Evolutionary conservation across 805 yeast genomes (phyloP), one percentile per base, ranked within the genome.

Genomic region (Jamesozyma rosinii): DNA sequence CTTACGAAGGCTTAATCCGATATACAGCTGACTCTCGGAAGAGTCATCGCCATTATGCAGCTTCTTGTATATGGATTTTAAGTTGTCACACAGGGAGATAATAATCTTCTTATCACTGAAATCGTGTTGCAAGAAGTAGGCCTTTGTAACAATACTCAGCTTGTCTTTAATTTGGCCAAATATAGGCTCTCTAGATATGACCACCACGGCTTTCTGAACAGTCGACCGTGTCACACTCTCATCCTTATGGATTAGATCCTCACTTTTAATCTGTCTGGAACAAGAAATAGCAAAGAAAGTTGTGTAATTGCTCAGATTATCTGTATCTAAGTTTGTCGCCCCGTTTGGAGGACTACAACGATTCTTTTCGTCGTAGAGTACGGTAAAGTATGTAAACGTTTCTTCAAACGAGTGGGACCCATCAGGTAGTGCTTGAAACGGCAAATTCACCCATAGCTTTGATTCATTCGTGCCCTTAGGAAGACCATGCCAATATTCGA

Each of bases 281-380:
- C 98, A 92, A 0, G 95, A 81, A 48, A 95, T 85, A 1, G 95
- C 98, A 70, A 92, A 92, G n/a, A 88, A 63, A 0, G 98, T 92
- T 1, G 77, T 73, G 26, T 70, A 71, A 38, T 66, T 61, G 33
- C 50, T 44, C 21, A 51, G 30, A 3, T 61, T 55, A 56, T 73
- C 64, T 52, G 50, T 49, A 4, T 56, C 46, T 22, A 67, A 55
- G 51, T 66, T 53, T 60, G 66, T 49, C 57, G 74, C 59, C 57
- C 76, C 66, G 26, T 59, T 58, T 17, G 64, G 63, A 0, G 67
- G 58, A 32, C 61, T 52, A 14, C 51, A 44, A 15, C 49, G 47
- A 20, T 63, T 63, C 22, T 67, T 64, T 41, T 76, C 77, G 58
- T 87, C 87, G 57, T 78, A 84, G 5, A 83, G 72, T 36, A 90